These are phyloP conservation scores for Penicillium ucsense DNA, from an alignment of 495 filamentous ascomycete species.

Conservation along the genomic window DNA sequence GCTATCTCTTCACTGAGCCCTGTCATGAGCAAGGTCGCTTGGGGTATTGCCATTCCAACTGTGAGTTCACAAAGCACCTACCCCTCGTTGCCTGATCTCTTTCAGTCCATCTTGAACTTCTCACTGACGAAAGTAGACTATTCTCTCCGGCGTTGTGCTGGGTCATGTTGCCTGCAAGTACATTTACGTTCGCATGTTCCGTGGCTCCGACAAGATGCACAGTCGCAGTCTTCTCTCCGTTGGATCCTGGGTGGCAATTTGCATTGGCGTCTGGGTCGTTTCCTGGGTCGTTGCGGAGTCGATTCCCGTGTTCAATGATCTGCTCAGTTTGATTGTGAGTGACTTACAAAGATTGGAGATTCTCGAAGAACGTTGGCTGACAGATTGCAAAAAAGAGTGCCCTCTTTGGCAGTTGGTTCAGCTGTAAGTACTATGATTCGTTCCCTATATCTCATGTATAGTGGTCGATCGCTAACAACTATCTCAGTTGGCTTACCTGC, in stretches of 20 bases:
- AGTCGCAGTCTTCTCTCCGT: conserved; percentile 36
- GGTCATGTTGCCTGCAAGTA: conserved; percentile 53
- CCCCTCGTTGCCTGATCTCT: background rate
- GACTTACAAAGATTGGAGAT: background rate
- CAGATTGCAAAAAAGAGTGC: conserved; percentile 15
- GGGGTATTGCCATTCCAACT: conserved; percentile 67
- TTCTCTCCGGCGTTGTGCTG: conserved; percentile 44
- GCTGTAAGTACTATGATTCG: conserved; percentile 15
- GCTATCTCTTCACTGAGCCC: conserved; percentile 56
- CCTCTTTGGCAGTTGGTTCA: conserved; percentile 34
- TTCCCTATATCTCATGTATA: background rate
- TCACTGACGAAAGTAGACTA: conserved; percentile 10
- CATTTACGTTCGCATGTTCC: conserved; percentile 54
- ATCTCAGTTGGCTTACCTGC: conserved; percentile 25
- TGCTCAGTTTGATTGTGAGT: conserved; percentile 45
- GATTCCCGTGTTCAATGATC: conserved; percentile 61
- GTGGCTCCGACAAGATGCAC: conserved; percentile 47
- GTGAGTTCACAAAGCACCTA: conserved; percentile 11
- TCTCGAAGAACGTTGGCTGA: conserved; percentile 1
- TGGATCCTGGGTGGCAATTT: conserved; percentile 49
- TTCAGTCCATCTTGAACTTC: background rate
- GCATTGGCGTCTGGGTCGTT: conserved; percentile 46
- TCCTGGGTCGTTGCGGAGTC: conserved; percentile 64
- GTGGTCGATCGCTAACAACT: background rate
- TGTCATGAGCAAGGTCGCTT: conserved; percentile 57